Base-by-base conservation (phyloP, 208 protist species). In the Spongospora subterranea region DNA sequence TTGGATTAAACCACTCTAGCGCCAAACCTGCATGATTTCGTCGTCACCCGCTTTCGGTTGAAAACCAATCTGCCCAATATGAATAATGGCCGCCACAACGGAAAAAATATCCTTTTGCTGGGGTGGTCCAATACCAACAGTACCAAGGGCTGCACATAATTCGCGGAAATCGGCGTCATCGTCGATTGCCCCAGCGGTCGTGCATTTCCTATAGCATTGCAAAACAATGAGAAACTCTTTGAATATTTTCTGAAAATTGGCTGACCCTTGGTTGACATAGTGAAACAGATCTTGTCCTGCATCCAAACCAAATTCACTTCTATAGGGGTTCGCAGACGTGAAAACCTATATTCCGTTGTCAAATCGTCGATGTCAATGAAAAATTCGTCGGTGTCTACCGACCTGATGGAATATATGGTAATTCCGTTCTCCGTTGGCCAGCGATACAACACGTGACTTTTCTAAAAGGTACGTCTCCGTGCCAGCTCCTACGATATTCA, bases 401-500 rank as follows among this genome's bases (percentile, higher is more conserved):
- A 94, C 35, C 43, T 93, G 41, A 41, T 93, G 92, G n/a, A 93
- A 93, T 11, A 93, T 43, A 91, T 93, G 91, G 60, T 93, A 93
- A 71, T 93, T 93, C 38, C 91, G 17, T 54, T 93, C 91, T 0
- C 91, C 91, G 6, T 92, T 71, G 1, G 91, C 91, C 11, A 89
- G 90, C 0, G 45, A 17, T 35, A 53, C 88, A 40, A 92, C 88
- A n/a, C 90, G 11, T 11, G 54, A 45, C 43, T 92, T 91, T 46
- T 92, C 64, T 35, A 92, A 41, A 24, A 91, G 82, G 29, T 91
- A 91, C 29, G 38, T 88, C 43, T 46, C 46, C 6, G 50, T 91
- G 32, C 82, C 40, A n/a, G 43, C 89, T 17, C 89, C 89, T n/a
- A 88, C 88, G 0, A 91, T 46, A 6, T 0, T 11, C 89, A 88